These are phyloP conservation scores for Tolypocladium inflatum DNA, from an alignment of 2,329 filamentous ascomycete genomes.

Conservation along the genomic window DNA sequence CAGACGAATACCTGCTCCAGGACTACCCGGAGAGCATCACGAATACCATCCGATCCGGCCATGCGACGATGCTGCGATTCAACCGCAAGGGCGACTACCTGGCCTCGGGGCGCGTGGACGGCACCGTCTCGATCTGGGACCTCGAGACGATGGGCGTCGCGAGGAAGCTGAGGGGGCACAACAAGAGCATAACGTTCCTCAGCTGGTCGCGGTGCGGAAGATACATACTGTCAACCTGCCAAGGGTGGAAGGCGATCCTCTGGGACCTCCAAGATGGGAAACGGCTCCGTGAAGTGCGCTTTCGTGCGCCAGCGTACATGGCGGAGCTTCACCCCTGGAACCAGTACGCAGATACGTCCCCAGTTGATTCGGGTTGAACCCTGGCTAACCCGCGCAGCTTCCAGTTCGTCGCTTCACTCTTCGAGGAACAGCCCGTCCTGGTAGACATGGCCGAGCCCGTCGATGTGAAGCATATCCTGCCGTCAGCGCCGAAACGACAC, in stretches of 20 bases:
- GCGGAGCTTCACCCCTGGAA: slow-evolving; percentile 90
- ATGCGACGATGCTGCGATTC: slow-evolving; percentile 68
- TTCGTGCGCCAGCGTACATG: slow-evolving; percentile 89
- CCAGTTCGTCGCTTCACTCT: slow-evolving; percentile 82
- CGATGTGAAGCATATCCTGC: slow-evolving; percentile 66
- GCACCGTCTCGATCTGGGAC: slow-evolving; percentile 92
- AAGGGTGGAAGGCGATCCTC: slow-evolving; percentile 92
- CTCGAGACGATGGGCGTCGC: slow-evolving; percentile 96
- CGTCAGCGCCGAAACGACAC: slow-evolving; percentile 71
- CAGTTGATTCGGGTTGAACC: not conserved
- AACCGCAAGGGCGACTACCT: slow-evolving; percentile 91
- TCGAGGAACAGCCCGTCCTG: slow-evolving; percentile 84
- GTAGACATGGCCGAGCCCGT: slow-evolving; percentile 67
- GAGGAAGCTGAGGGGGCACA: slow-evolving; percentile 87
- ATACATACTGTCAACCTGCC: slow-evolving; percentile 84
- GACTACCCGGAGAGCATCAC: slow-evolving; percentile 89
- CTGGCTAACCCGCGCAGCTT: slow-evolving; percentile 42
- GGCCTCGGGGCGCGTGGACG: slow-evolving; percentile 87
- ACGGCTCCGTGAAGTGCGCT: slow-evolving; percentile 74
- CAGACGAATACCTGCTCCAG: slow-evolving; percentile 55
- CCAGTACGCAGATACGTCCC: slow-evolving; percentile 43
- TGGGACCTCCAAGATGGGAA: slow-evolving; percentile 75
- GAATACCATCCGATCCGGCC: slow-evolving; percentile 68
- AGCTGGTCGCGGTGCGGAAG: slow-evolving; percentile 91
- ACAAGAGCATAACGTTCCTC: slow-evolving; percentile 83